A percentile compares a stretch with the other conserved stretches of the same genome.
phyloP scores from a whole-genome alignment of 495 filamentous ascomycete species.

The Annulohypoxylon moriforme region DNA sequence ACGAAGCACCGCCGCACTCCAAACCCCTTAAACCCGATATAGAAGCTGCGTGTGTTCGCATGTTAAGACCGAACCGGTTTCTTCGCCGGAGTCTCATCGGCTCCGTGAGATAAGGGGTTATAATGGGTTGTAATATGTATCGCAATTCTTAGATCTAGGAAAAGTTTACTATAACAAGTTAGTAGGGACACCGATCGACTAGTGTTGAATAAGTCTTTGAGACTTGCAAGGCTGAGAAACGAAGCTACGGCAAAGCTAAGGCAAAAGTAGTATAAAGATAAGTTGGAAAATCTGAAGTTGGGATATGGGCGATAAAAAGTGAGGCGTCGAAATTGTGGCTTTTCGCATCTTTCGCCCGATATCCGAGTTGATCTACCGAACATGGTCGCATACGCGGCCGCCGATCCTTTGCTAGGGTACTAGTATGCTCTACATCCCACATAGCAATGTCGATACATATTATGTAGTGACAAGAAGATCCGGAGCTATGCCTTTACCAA shows the following conservation, averaged over 20 bases:
- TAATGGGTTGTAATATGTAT: not conserved
- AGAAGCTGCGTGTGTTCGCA: not conserved
- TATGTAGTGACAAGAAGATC: not conserved
- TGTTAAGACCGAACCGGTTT: conserved; percentile 4
- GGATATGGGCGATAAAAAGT: conserved; percentile 7
- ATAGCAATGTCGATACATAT: not conserved
- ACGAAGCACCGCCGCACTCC: not conserved
- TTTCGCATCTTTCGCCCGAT: conserved; percentile 15
- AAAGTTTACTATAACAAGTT: conserved; percentile 14
- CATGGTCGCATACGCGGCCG: conserved; percentile 25
- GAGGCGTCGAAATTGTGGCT: conserved; percentile 18
- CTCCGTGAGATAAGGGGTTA: conserved; percentile 16
- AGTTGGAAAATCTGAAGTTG: not conserved
- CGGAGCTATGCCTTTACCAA: conserved; percentile 2
- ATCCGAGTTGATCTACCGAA: conserved; percentile 41
- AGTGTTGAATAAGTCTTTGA: conserved; percentile 9
- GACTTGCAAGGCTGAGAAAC: conserved; percentile 30
- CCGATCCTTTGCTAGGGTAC: conserved; percentile 23
- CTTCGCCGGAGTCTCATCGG: not conserved
- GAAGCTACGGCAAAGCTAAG: not conserved
- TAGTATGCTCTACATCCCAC: too few species aligned
- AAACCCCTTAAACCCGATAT: not conserved
- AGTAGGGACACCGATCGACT: conserved; percentile 24
- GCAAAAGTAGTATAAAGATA: not conserved
- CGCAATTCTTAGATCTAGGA: conserved; percentile 10